Percentiles rank a stretch among this genome's conserved stretches.
phyloP scores from a whole-genome alignment of 2,329 filamentous ascomycete genomes.

The Gaeumannomyces sp. region DNA sequence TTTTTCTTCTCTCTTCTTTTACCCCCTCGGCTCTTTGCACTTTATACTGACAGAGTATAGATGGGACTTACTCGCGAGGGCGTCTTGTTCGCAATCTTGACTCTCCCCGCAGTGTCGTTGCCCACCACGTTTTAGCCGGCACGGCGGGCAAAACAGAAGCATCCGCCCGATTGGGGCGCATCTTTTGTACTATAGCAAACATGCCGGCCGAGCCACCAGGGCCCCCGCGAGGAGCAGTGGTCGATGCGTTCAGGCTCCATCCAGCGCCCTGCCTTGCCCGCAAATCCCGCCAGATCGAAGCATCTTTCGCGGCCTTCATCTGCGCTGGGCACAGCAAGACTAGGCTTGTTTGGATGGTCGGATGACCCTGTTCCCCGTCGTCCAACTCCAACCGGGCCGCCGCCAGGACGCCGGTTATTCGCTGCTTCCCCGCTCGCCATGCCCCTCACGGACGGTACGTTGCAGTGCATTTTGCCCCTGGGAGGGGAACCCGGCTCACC shows the following conservation, averaged over 20 bases:
- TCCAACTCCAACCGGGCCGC: too few relatives aligned
- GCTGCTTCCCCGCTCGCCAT: conserved; percentile 1
- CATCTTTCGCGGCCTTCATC: too few relatives aligned
- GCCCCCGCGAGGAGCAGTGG: too few relatives aligned
- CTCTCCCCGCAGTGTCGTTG: background rate
- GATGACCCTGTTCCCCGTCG: too few relatives aligned
- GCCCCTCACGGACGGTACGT: background rate
- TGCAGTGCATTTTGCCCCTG: background rate
- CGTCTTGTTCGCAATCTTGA: background rate
- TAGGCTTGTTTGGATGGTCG: background rate
- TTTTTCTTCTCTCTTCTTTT: background rate
- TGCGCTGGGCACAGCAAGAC: too few relatives aligned
- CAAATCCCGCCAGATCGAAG: background rate
- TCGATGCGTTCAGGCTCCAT: too few relatives aligned
- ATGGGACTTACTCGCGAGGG: background rate
- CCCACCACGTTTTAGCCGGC: background rate
- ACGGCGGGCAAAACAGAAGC: background rate
- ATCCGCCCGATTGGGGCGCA: background rate
- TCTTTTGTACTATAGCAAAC: background rate
- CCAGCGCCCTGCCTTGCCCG: background rate
- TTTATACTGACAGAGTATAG: background rate
- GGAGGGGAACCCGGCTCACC: background rate
- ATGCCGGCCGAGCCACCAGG: too few relatives aligned
- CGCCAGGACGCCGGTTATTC: background rate
- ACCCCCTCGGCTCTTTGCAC: background rate